phyloP scores from a whole-genome alignment of 352 stramenopile genomes.

The Thraustotheca clavata region DNA sequence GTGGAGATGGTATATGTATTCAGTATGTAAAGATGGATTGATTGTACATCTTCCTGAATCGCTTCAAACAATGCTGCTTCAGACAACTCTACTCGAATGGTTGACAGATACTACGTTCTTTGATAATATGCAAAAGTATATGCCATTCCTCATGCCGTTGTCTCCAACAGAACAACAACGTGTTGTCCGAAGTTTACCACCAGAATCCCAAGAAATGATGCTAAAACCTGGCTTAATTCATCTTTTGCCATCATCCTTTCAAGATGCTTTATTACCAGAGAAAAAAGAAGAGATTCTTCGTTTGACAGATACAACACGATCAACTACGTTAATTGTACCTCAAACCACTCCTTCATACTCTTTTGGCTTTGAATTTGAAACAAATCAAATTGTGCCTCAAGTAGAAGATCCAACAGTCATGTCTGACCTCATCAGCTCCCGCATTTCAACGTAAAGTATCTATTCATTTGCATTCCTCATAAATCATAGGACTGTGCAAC shows the following conservation, averaged over 20 bases:
- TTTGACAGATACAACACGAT: conserved; percentile 2
- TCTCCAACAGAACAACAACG: conserved; percentile 53
- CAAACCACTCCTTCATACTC: not conserved
- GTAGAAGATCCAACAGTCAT: conserved; percentile 32
- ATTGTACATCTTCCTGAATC: conserved; percentile 50
- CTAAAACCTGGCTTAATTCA: conserved; percentile 57
- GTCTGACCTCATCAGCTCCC: conserved; percentile 51
- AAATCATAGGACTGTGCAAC: conserved; percentile 16
- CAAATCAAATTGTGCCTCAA: conserved; percentile 24
- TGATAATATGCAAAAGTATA: conserved; percentile 53
- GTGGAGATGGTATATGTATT: conserved; percentile 69
- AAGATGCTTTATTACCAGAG: conserved; percentile 42
- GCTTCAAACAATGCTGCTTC: conserved; percentile 51
- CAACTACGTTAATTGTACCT: not conserved
- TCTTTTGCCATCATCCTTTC: conserved; percentile 46
- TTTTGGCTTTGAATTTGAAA: conserved; percentile 65
- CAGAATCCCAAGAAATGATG: conserved; percentile 59
- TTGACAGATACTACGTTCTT: conserved; percentile 67
- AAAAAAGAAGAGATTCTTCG: conserved; percentile 2
- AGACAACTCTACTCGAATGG: conserved; percentile 73
- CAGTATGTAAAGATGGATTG: conserved; percentile 44
- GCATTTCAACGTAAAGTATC: conserved; percentile 37
- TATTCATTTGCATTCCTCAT: not conserved
- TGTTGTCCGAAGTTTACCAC: conserved; percentile 58
- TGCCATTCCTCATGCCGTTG: conserved; percentile 71